Evolutionary conservation across 176 grass and related monocot species (phyloP).

Genomic region (Alopecurus myosuroides): DNA sequence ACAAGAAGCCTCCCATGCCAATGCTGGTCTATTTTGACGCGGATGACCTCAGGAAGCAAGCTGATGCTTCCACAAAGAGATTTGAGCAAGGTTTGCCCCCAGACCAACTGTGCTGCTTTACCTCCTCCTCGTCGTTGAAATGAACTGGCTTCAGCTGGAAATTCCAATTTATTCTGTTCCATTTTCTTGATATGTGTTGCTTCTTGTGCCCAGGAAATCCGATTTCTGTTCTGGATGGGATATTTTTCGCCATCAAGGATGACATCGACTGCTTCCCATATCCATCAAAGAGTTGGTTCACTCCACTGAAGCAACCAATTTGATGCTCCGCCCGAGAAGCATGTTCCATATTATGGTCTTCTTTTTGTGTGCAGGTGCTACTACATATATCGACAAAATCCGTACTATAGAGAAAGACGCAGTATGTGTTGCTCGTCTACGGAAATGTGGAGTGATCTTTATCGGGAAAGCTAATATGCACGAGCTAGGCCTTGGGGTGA

Average conservation of each 20-base stretch:
- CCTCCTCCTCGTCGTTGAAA: not conserved
- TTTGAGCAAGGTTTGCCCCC: slow-evolving; percentile 51
- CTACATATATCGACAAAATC: slow-evolving; percentile 76
- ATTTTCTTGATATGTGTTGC: not conserved
- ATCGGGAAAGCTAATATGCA: slow-evolving; percentile 99
- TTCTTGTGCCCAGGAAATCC: slow-evolving; percentile 60
- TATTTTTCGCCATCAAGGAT: slow-evolving; percentile 91
- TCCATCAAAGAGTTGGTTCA: slow-evolving; percentile 66
- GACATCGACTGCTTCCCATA: slow-evolving; percentile 95
- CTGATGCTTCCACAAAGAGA: slow-evolving; percentile 73
- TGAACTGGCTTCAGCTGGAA: not conserved
- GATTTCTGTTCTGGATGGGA: slow-evolving; percentile 69
- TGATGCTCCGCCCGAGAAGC: not conserved
- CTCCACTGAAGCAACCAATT: not conserved
- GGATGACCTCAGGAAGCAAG: slow-evolving; percentile 75
- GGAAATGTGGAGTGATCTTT: slow-evolving; percentile 86
- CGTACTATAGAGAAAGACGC: slow-evolving; percentile 60
- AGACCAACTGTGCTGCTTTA: not conserved
- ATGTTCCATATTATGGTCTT: not conserved
- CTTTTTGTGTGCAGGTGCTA: slow-evolving; percentile 51
- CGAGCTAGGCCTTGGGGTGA: slow-evolving; percentile 89
- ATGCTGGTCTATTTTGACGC: slow-evolving; percentile 72
- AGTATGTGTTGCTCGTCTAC: slow-evolving; percentile 66
- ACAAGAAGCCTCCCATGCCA: slow-evolving; percentile 61
- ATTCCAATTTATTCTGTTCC: not conserved